Base-by-base conservation (phyloP, 257 asterid species). In the Jacaranda mimosifolia region DNA sequence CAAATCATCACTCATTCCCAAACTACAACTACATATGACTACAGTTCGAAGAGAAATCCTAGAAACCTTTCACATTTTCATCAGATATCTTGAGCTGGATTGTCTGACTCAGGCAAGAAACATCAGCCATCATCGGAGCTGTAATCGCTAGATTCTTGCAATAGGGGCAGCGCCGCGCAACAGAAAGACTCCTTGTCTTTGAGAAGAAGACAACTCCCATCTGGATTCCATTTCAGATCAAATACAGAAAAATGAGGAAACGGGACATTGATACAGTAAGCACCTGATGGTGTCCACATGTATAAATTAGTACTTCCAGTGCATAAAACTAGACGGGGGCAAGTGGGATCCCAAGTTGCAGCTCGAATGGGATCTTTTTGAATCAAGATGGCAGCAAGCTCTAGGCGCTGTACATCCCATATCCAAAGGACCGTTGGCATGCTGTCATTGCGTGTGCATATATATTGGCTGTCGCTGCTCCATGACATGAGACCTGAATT, bases 261-360 rank as follows among this genome's bases (percentile, higher is more conserved):
- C 1, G 99, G 99, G 35, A 86, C 91, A 14, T 85, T 91, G 43
- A 93, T 86, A 86, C 99, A 95, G 66, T 89, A 95, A 15, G 99
- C 96, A 35, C 98, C 97, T 0, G 94, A 83, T n/a, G 97, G 98
- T 9, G 97, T 91, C 99, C 99, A 96, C 99, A 96, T 91, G 90
- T 93, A 96, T 45, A 93, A 59, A 71, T 93, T 93, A 19, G 81
- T 74, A 68, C 90, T 89, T 72, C 99, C 98, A 0, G 98, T 93
- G 88, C 98, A 93, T 32, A 96, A 42, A 70, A 96, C 88, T 36
- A 96, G 89, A 26, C 98, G 98, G 0, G 95, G 85, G 63, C 81
- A 86, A n/a, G 91, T 83, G 10, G 98, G 97, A 72, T 96, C 98
- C 99, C 99, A 96, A n/a, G 79, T 89, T 77, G 89, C 98, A 56